Percentiles rank a stretch among this genome's conserved stretches.
phyloP scores from a whole-genome alignment of 1,284 basidiomycete species.

The Sporisorium exsertum region DNA sequence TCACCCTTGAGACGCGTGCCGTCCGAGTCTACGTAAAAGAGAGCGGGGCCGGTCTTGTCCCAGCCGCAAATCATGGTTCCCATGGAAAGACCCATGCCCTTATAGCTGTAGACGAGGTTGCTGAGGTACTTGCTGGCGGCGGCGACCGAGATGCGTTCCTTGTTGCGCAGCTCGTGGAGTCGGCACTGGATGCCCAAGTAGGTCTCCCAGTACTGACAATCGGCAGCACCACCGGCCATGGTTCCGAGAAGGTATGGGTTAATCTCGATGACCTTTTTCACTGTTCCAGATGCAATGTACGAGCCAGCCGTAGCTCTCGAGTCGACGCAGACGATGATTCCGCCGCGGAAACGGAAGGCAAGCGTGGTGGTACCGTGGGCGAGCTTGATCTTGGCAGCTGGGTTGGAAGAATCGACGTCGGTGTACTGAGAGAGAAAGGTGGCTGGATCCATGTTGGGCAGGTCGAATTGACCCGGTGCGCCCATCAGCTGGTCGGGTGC shows the following conservation, averaged over 20 bases:
- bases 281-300: conserved; percentile 81
- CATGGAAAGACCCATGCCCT: conserved; percentile 99
- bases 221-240: conserved; percentile 94
- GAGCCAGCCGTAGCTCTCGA: conserved; percentile 96
- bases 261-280: conserved; percentile 88
- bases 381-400: conserved; percentile 82
- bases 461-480: conserved; percentile 51
- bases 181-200: conserved; percentile 98
- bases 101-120: conserved; percentile 97
- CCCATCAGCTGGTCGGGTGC: conserved; percentile 31
- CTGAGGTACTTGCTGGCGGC: conserved; percentile 97
- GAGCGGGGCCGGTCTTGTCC: conserved; percentile 99
- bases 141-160: conserved; percentile 97
- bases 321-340: conserved; percentile 97
- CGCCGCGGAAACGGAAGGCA: conserved; percentile 95
- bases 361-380: conserved; percentile 98
- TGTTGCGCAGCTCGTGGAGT: conserved; percentile 94
- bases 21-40: conserved; percentile 99
- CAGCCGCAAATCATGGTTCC: conserved; percentile 99
- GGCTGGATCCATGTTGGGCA: conserved; percentile 59
- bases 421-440: conserved; percentile 67
- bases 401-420: conserved; percentile 68
- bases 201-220: conserved; percentile 73
- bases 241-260: conserved; percentile 98
- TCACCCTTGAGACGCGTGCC: conserved; percentile 95